Percentiles rank a stretch among this genome's conserved stretches.
These are phyloP conservation scores for Apiotrichum sp. DNA, from an alignment of 1,284 basidiomycete genomes.

Conservation along the genomic window DNA sequence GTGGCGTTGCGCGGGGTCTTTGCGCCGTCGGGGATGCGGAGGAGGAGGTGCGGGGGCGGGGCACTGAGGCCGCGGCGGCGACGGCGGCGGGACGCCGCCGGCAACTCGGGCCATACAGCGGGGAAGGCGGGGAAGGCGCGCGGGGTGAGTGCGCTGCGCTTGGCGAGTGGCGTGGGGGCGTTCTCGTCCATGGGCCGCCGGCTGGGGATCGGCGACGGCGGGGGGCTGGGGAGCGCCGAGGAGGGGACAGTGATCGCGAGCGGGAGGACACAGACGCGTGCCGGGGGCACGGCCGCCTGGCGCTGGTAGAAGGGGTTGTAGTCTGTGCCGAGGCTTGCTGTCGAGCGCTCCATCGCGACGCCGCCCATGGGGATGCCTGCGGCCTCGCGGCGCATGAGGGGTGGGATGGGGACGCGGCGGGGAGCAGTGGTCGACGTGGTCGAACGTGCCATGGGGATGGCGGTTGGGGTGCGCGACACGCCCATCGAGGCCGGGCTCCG, in stretches of 20 bases:
- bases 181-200: not conserved
- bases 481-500: too few species aligned
- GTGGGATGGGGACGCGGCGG: not conserved
- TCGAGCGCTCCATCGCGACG: conserved; percentile 9
- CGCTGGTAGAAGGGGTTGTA: conserved; percentile 11
- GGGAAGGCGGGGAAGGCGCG: not conserved
- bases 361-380: not conserved
- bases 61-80: conserved; percentile 1
- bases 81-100: not conserved
- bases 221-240: not conserved
- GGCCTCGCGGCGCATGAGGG: not conserved
- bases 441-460: not conserved
- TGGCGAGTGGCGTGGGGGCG: not conserved
- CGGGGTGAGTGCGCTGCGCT: not conserved
- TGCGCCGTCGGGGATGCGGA: too few species aligned
- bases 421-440: not conserved
- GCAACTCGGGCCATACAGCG: not conserved
- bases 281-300: not conserved
- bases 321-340: conserved; percentile 12
- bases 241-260: not conserved
- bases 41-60: not conserved
- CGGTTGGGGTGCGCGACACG: too few species aligned
- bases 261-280: not conserved
- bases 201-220: not conserved
- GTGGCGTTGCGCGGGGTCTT: too few species aligned